Base-by-base conservation (phyloP, 805 yeast species). In the Kluyveromyces aestuarii region DNA sequence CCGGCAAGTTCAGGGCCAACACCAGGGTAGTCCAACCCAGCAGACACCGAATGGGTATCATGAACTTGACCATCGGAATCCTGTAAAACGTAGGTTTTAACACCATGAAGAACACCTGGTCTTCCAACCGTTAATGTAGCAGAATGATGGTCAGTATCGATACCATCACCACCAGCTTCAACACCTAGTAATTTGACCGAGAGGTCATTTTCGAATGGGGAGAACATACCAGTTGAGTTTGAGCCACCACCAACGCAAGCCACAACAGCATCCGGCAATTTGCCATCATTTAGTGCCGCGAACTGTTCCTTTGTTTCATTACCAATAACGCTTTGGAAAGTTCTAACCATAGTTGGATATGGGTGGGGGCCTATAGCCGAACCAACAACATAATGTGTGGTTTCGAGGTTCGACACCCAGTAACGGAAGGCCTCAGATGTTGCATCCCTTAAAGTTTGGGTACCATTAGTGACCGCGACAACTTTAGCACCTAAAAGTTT, bases 181-280 rank as follows among this genome's bases (percentile, higher is more conserved):
- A 90, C 88, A 67, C 99, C 99, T 30, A 90, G 71, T 64, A 93
- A 72, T 62, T 79, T 80, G 41, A 93, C 99, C 8, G 78, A 72
- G 14, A 64, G 55, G 64, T 89, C 96, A 16, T 87, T 73, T 64
- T 88, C 95, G 64, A 93, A 93, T 48, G 98, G 97, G 19, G 88
- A 82, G 69, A 93, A 93, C 79, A 91, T 81, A 67, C 99, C 99
- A 33, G 95, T 81, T 46, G 96, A 84, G 76, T 93, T 93, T 17
- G 96, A 88, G 48, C 99, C 99, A 62, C 99, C 99, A 61, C 99
- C 99, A 45, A 93, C 99, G 76, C 99, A 93, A 1, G 99, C 99
- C 53, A 93, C 96, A 40, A 93, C 81, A 17, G 90, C 88, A 61
- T 93, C 87, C 44, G 99, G 99, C 55, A 93, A 75, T 60, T 80